Evolutionary conservation across 202 grass and related monocot species (phyloP), one percentile per base, ranked within the genome.

Genomic region (Schoenoplectus triqueter): DNA sequence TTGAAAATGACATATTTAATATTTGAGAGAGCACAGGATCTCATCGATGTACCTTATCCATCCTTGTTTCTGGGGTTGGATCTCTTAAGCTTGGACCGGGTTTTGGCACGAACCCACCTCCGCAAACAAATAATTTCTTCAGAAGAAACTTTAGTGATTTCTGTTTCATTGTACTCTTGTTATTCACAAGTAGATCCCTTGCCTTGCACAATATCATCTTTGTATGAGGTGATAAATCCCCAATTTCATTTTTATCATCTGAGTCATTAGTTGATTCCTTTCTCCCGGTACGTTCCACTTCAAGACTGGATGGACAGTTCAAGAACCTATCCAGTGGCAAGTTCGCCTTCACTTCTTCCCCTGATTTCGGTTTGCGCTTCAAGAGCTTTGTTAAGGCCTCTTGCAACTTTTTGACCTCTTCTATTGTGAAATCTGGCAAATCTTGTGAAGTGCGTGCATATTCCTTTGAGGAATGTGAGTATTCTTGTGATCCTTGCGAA

Each of bases 221-320:
- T 73, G 92, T 98, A 54, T 88, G 85, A 7, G 89, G 92, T 2
- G 95, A 97, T 68, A 97, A 86, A 70, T 91, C 79, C 21, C 87
- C 87, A 67, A 45, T 82, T 42, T 92, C 69, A 57, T 87, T 87
- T 63, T 72, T 45, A 6, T 88, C 86, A 17, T 67, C 66, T 0
- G 42, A 31, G 5, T 75, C 83, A 41, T 11, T 31, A 31, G 31
- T 31, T 31, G 31, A 31, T 31, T 31, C 81, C 19, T 20, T 15
- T 48, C 80, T 65, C 21, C 8, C 49, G 10, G 69, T 90, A 86
- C 91, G 87, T 54, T 95, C 91, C 15, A 95, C 89, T 87, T 98
- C 92, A 10, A 94, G 92, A 87, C 91, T 95, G 5, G 95, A 97
- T 9, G 95, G 92, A 67, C 91, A 97, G 57, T 97, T 98, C 46